Evolutionary conservation across 495 filamentous ascomycete genomes (phyloP).

Genomic region (Viridothelium virens): DNA sequence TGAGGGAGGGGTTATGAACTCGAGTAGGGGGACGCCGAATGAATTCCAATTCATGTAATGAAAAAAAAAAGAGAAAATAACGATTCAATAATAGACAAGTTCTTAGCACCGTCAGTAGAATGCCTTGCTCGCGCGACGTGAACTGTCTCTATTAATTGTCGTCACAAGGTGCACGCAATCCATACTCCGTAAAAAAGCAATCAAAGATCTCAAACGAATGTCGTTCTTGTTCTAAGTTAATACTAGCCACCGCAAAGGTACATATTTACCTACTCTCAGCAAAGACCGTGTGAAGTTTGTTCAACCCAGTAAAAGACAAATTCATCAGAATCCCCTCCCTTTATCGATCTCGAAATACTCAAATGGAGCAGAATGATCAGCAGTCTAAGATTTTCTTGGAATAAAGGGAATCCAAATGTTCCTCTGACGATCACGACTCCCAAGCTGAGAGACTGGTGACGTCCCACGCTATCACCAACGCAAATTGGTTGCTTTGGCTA

Average conservation of each 20-base stretch:
- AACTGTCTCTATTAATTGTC: no score
- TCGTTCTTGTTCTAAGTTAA: no score
- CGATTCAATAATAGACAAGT: no score
- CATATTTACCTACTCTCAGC: not conserved
- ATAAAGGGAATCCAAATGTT: not conserved
- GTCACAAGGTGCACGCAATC: no score
- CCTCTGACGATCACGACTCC: not conserved
- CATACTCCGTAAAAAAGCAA: no score
- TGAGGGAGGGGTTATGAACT: constrained; percentile 17
- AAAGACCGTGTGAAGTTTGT: not conserved
- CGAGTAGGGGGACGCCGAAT: not conserved
- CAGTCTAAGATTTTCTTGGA: not conserved
- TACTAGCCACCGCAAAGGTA: no score
- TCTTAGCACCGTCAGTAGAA: no score
- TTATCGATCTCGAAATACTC: not conserved
- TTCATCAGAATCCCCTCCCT: not conserved
- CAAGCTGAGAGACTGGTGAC: not conserved
- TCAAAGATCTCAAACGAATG: no score
- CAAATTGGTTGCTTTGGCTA: not conserved
- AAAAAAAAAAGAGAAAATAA: no score
- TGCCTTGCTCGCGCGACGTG: no score
- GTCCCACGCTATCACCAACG: not conserved
- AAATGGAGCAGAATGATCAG: not conserved
- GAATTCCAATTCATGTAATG: not conserved
- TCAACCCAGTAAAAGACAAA: not conserved